A percentile compares a stretch with the other conserved stretches of the same genome.
These are phyloP conservation scores for Talaromyces sp. DNA, from an alignment of 2,329 filamentous ascomycete genomes.

Conservation along the genomic window DNA sequence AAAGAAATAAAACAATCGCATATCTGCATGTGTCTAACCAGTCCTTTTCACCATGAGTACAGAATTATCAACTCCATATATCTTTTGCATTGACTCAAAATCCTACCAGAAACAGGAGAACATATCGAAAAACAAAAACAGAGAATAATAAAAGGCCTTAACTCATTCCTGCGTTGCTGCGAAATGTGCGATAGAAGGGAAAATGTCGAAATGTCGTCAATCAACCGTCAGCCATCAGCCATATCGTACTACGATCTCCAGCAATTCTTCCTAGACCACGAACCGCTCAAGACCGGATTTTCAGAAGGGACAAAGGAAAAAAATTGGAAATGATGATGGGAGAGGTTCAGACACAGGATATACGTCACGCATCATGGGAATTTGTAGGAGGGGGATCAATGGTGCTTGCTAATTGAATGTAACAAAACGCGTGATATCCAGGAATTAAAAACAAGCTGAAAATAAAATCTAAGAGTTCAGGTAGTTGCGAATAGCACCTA, in stretches of 20 bases:
- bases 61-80: conserved; percentile 3
- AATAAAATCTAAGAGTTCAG: conserved; percentile 47
- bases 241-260: conserved; percentile 13
- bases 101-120: conserved; percentile 19
- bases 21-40: neutral
- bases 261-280: conserved; percentile 11
- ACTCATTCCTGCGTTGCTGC: conserved; percentile 14
- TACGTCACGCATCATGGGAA: conserved; percentile 21
- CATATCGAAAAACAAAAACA: conserved; percentile 11
- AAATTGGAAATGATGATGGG: conserved; percentile 3
- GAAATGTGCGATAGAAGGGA: conserved; percentile 11
- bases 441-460: neutral
- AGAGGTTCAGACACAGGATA: conserved; percentile 13
- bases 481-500: conserved; percentile 53
- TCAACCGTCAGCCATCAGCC: conserved; percentile 6
- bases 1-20: too few species aligned
- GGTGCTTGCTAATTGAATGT: conserved; percentile 23
- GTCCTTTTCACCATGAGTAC: neutral
- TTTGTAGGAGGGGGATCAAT: conserved; percentile 17
- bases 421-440: conserved; percentile 15
- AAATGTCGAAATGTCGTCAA: conserved; percentile 10
- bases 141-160: conserved; percentile 11
- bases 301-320: conserved; percentile 3
- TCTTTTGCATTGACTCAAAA: conserved; percentile 21
- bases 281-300: conserved; percentile 10